These are phyloP conservation scores for Ciborinia camelliae DNA, from an alignment of 2,329 filamentous ascomycete species.

Conservation along the genomic window DNA sequence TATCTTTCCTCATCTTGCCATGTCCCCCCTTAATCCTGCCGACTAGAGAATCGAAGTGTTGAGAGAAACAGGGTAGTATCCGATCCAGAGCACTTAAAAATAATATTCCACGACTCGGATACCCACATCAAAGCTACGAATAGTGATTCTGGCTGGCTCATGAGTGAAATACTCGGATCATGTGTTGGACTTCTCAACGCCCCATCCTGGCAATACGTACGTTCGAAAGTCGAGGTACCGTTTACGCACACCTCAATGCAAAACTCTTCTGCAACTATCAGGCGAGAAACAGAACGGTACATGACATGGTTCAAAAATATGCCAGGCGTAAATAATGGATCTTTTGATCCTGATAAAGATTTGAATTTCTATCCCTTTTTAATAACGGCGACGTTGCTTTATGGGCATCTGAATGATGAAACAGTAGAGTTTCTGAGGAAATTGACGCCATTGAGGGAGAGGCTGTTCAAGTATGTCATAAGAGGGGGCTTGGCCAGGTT, in stretches of 20 bases:
- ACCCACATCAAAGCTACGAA: constrained; percentile 42
- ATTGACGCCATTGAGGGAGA: constrained; percentile 34
- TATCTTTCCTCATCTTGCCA: background rate
- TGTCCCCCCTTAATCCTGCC: background rate
- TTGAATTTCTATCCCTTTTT: constrained; percentile 39
- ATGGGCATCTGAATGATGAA: constrained; percentile 35
- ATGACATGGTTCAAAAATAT: constrained; percentile 19
- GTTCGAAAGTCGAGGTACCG: constrained; percentile 24
- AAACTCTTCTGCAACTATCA: background rate
- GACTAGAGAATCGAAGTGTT: background rate
- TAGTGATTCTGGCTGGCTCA: constrained; percentile 41
- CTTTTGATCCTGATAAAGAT: constrained; percentile 27
- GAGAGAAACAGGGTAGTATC: constrained; percentile 38
- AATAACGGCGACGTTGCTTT: constrained; percentile 40
- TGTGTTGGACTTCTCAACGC: constrained; percentile 44
- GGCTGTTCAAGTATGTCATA: constrained; percentile 38
- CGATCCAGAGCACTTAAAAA: constrained; percentile 37
- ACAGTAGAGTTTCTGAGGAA: constrained; percentile 30
- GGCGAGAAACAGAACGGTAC: background rate
- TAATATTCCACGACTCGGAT: constrained; percentile 44
- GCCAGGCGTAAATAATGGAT: constrained; percentile 5
- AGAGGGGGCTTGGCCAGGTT: constrained; percentile 38
- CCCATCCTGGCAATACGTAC: constrained; percentile 34
- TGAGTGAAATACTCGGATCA: constrained; percentile 42
- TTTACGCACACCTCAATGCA: constrained; percentile 13